phyloP scores from a whole-genome alignment of 148 eudicot genomes.

The Fagopyrum homotropicum region DNA sequence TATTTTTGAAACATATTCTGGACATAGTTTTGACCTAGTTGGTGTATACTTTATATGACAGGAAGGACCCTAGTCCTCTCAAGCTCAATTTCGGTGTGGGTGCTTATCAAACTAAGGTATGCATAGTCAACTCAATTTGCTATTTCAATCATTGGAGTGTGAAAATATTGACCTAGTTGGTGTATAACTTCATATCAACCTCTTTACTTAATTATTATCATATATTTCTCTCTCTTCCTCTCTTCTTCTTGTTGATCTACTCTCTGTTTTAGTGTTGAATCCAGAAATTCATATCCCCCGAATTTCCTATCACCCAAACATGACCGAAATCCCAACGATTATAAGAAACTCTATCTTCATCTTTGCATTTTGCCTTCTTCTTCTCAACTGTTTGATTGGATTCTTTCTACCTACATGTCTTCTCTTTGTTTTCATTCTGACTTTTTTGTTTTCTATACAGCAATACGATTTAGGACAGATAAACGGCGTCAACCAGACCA shows the following conservation, averaged over 20 bases:
- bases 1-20: background rate
- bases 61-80: slow-evolving; percentile 53
- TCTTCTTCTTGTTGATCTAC: background rate
- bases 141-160: background rate
- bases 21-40: background rate
- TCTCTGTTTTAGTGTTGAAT: background rate
- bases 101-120: slow-evolving; percentile 80
- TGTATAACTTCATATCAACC: background rate
- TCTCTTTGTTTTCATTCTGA: background rate
- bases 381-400: background rate
- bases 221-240: background rate
- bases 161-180: background rate
- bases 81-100: slow-evolving; percentile 79
- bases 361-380: background rate
- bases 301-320: background rate
- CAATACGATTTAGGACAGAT: background rate
- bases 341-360: background rate
- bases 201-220: background rate
- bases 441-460: background rate
- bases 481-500: background rate
- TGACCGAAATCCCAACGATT: background rate
- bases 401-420: background rate
- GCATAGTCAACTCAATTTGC: background rate
- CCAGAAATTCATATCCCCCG: background rate
- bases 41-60: slow-evolving; percentile 9